Base-by-base conservation (phyloP, 1,139 yeast species). In the Arxiozyma heterogenica region DNA sequence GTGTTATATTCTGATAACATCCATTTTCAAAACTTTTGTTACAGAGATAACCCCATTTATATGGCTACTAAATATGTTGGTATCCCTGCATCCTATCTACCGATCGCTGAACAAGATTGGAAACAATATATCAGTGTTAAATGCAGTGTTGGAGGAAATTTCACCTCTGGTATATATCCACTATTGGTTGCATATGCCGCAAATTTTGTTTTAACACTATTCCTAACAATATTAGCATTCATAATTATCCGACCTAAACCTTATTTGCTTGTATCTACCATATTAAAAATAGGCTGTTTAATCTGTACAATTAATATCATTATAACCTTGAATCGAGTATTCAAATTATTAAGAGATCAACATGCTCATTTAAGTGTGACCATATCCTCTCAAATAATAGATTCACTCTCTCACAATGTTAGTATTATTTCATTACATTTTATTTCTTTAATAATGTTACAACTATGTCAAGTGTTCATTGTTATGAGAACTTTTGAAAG, bases 381-480 rank as follows among this genome's bases (percentile, higher is more conserved):
- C 18, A 80, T 82, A 30, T 82, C 84, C 1, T 78, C 75, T 3
- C 63, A 71, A 47, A 67, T 87, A 38, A 67, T 84, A 27, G 71
- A 73, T 45, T 66, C 70, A 17, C 69, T 86, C n/a, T 75, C 81
- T 58, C 63, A 64, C 1, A 77, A 79, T 44, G 60, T 73, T 7
- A 76, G 79, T 22, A 77, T 86, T 59, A 78, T 80, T 54, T 74
- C 82, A 9, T 71, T 86, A n/a, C 89, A 84, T 60, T 73, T 86
- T 45, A 64, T 88, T 1, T 79, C 82, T 34, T 82, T 82, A 23
- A 68, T 84, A 8, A 64, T 86, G 6, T 72, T 86, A 22, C 86
- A 84, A 65, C 72, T 86, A 41, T 82, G 88, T 55, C 93, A 86
- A 65, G 90, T 86, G 0, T 91, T 86, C 63, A 83, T 86, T 27